These are phyloP conservation scores for Closterium sp. DNA, from an alignment of 139 green algal genomes.

Conservation along the genomic window DNA sequence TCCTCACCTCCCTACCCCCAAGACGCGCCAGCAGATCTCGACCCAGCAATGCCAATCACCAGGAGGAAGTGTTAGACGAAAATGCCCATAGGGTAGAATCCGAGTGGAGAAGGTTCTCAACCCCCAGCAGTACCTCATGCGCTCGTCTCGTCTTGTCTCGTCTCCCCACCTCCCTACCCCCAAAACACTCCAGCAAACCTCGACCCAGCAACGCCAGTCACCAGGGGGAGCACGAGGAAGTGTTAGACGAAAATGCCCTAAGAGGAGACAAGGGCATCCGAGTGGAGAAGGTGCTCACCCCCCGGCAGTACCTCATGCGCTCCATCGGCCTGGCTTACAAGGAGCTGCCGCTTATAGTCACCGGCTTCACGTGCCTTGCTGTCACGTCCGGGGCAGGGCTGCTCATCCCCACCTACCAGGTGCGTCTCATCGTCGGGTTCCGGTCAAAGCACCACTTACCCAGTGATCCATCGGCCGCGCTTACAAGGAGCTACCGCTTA, in stretches of 20 bases:
- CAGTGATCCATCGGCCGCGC: conserved; percentile 36
- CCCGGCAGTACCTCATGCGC: conserved; percentile 34
- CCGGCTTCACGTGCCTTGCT: conserved; percentile 35
- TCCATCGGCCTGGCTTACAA: conserved; percentile 33
- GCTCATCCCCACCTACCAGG: conserved; percentile 47
- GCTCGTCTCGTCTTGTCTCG: no score
- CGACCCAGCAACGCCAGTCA: conserved; percentile 14
- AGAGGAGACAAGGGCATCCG: conserved; percentile 47
- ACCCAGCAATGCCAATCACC: no score
- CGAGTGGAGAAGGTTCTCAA: conserved; percentile 29
- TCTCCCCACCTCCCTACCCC: no score
- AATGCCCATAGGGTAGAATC: no score
- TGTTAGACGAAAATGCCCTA: conserved; percentile 20
- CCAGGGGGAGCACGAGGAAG: neutral
- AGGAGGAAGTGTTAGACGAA: no score
- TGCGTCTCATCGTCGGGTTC: neutral
- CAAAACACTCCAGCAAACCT: no score
- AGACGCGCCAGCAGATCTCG: no score
- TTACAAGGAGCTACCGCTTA: conserved; percentile 5
- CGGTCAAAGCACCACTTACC: no score
- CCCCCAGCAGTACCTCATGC: conserved; percentile 29
- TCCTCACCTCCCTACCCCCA: no score
- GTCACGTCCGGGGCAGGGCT: conserved; percentile 20
- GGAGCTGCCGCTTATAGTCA: conserved; percentile 19
- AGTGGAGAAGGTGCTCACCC: conserved; percentile 17